Base-by-base conservation (phyloP, 2,329 filamentous ascomycete genomes). In the Daldinia sp. region DNA sequence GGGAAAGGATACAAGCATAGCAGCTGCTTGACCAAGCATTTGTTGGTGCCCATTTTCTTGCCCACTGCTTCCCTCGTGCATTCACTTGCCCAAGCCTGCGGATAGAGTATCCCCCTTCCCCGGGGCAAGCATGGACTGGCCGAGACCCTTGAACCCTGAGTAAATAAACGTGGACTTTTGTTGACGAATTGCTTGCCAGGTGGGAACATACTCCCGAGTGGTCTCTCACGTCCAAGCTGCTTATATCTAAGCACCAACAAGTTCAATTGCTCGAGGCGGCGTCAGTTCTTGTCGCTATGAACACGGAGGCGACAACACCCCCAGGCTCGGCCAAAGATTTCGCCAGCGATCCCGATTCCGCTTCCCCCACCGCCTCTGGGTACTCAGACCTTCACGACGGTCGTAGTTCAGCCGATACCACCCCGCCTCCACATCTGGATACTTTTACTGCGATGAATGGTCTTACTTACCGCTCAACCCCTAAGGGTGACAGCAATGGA, bases 1-100 rank as follows among this genome's bases (percentile, higher is more conserved):
- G 95, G 95, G 82, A 99, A 99, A 88, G 94, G 94, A 84, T 99
- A 99, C 89, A 99, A 99, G 90, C 96, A 99, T 88, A 97, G 94
- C 90, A 98, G 96, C 86, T 99, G 96, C 90, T 90, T 99, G 87
- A 97, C 93, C 81, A 99, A 98, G 89, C 96, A 99, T 90, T 92
- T 98, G 96, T 98, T 90, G 89, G 96, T 97, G 87, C 85, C 87
- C 89, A 87, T 85, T 83, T 82, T 83, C 83, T 83, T 82, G 79
- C 80, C 79, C 77, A 76, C 73, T 76, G 75, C 78, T 75, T 79
- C 77, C 78, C 73, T 78, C 79, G 79, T 80, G 55, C 65, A 66
- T 58, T 72, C 69, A 67, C 71, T 72, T 71, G 69, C 70, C 70
- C 71, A 73, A 73, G 74, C 69, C 70, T 70, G 65, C 68, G 74